Conservation (phyloP, 1,139 yeast genomes). For the Debaryomycetaceae sp. region DNA sequence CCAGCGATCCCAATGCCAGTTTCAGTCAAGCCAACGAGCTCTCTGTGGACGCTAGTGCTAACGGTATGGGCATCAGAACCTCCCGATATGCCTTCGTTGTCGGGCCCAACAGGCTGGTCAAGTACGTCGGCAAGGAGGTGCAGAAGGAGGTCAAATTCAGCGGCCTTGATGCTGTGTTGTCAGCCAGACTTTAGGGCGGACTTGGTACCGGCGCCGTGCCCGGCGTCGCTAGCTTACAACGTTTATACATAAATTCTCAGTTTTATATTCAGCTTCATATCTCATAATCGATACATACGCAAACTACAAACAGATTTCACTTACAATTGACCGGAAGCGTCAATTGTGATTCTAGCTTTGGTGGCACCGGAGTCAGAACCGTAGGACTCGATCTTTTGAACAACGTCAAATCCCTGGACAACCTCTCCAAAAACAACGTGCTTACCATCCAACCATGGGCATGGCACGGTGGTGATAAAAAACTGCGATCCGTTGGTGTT, state of each 20-base stretch:
- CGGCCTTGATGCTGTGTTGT: constrained; percentile 21
- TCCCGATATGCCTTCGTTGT: constrained; percentile 69
- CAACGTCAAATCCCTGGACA: constrained; percentile 82
- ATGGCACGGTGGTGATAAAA: constrained; percentile 94
- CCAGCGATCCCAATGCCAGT: constrained; percentile 67
- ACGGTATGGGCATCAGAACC: constrained; percentile 62
- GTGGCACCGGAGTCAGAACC: constrained; percentile 89
- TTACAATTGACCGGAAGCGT: constrained; percentile 80
- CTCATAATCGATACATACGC: not conserved
- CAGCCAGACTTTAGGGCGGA: constrained; percentile 8
- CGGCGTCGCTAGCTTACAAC: too few species aligned
- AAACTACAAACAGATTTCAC: constrained; percentile 1
- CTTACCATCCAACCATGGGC: constrained; percentile 98
- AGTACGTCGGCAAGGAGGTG: constrained; percentile 24
- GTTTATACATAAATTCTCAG: not conserved
- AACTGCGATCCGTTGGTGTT: constrained; percentile 99
- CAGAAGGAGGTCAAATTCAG: constrained; percentile 22
- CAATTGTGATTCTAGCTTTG: constrained; percentile 72
- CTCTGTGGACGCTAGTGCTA: constrained; percentile 43
- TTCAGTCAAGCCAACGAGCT: constrained; percentile 50
- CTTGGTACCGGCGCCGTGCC: too few species aligned
- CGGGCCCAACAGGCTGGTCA: constrained; percentile 24
- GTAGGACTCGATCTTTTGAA: constrained; percentile 82
- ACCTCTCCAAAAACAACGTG: constrained; percentile 99
- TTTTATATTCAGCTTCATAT: not conserved